These are phyloP conservation scores for Neobulgaria alba DNA, from an alignment of 2,329 filamentous ascomycete genomes.

Conservation along the genomic window DNA sequence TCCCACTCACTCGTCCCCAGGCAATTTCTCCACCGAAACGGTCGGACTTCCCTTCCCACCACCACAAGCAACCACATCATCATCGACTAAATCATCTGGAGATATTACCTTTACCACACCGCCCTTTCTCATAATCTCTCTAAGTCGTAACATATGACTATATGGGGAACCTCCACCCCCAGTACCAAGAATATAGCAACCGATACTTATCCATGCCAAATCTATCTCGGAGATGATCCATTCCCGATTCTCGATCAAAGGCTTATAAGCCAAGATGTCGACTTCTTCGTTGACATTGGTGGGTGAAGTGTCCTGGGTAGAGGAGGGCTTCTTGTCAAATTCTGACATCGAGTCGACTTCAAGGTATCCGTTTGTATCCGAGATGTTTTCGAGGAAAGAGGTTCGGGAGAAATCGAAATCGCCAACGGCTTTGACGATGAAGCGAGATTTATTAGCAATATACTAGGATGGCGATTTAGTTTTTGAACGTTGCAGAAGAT, in stretches of 20 bases:
- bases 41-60: conserved; percentile 53
- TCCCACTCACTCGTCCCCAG: too few species aligned
- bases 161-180: conserved; percentile 50
- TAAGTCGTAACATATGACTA: conserved; percentile 41
- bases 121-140: conserved; percentile 41
- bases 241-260: too few species aligned
- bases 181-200: conserved; percentile 52
- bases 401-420: too few species aligned
- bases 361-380: conserved; percentile 21
- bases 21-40: conserved; percentile 51
- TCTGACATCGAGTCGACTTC: conserved; percentile 9
- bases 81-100: conserved; percentile 40
- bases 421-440: conserved; percentile 51
- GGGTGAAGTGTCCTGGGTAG: neutral
- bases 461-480: too few species aligned
- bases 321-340: conserved; percentile 8
- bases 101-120: conserved; percentile 43
- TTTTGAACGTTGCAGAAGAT: too few species aligned
- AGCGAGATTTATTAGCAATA: conserved; percentile 34
- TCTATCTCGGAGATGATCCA: conserved; percentile 51
- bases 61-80: conserved; percentile 45
- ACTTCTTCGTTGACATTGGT: neutral
- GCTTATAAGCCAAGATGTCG: neutral
- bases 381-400: conserved; percentile 33
- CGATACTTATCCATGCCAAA: conserved; percentile 43